Evolutionary conservation across 2,329 filamentous ascomycete species (phyloP).

Genomic region (Nemania sp.): DNA sequence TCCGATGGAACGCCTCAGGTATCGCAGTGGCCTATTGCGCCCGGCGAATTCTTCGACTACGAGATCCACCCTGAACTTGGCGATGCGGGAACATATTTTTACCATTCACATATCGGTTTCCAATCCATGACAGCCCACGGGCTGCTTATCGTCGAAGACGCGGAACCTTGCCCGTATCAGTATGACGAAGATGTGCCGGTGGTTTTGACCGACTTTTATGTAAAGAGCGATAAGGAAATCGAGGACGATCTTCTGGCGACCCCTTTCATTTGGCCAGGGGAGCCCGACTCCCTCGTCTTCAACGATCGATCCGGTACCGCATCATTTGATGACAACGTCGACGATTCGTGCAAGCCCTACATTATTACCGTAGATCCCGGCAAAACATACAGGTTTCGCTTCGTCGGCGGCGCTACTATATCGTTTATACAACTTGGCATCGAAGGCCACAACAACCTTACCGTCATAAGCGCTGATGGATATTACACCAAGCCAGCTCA

Average conservation of each 20-base stretch:
- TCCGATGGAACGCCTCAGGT: slow-evolving; percentile 64
- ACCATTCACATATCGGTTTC: slow-evolving; percentile 68
- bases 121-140: slow-evolving; percentile 63
- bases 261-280: slow-evolving; percentile 62
- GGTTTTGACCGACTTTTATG: slow-evolving; percentile 60
- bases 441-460: slow-evolving; percentile 58
- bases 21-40: slow-evolving; percentile 67
- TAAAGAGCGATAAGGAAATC: slow-evolving; percentile 55
- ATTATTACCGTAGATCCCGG: slow-evolving; percentile 62
- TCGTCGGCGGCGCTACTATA: slow-evolving; percentile 60
- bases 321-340: slow-evolving; percentile 40
- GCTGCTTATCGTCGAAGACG: slow-evolving; percentile 60
- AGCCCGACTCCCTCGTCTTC: slow-evolving; percentile 58
- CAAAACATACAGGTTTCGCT: slow-evolving; percentile 64
- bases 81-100: slow-evolving; percentile 67
- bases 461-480: slow-evolving; percentile 64
- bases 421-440: slow-evolving; percentile 58
- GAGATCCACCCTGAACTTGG: slow-evolving; percentile 57
- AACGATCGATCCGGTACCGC: slow-evolving; percentile 56
- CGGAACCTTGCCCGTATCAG: slow-evolving; percentile 51
- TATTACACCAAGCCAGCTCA: slow-evolving; percentile 53
- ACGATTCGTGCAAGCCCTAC: slow-evolving; percentile 47
- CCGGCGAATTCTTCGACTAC: slow-evolving; percentile 67
- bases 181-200: slow-evolving; percentile 66
- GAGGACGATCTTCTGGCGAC: slow-evolving; percentile 51